Conservation (phyloP, 2,329 filamentous ascomycete species). For the Boeremia exigua region DNA sequence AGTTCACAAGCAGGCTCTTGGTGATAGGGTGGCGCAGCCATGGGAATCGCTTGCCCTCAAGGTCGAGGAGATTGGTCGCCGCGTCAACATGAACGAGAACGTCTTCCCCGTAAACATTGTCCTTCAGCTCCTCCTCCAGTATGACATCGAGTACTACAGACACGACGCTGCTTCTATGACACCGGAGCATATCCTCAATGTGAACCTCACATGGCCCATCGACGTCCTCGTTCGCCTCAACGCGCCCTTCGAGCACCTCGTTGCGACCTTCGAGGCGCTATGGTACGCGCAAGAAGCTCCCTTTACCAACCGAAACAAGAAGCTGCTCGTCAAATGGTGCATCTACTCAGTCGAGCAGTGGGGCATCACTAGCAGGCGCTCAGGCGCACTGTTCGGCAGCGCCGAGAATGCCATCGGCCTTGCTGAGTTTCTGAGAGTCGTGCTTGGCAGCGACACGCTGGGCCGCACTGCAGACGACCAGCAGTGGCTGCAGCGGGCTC, state of each 20-base stretch:
- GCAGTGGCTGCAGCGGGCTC: conserved; percentile 39
- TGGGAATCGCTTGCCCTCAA: conserved; percentile 73
- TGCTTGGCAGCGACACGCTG: conserved; percentile 54
- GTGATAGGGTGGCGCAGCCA: conserved; percentile 59
- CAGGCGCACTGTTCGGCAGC: conserved; percentile 64
- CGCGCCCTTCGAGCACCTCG: conserved; percentile 66
- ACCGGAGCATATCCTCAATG: conserved; percentile 24
- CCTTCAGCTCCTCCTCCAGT: conserved; percentile 45
- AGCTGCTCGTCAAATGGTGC: conserved; percentile 65
- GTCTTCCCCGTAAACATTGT: conserved; percentile 60
- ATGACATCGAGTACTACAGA: conserved; percentile 57
- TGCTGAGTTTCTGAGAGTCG: conserved; percentile 44
- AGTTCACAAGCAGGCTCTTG: conserved; percentile 59
- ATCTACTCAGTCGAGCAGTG: conserved; percentile 67
- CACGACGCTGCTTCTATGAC: conserved; percentile 42
- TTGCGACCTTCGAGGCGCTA: conserved; percentile 68
- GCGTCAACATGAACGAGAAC: conserved; percentile 62
- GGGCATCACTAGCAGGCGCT: conserved; percentile 63
- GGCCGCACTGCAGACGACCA: conserved; percentile 44
- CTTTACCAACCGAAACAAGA: conserved; percentile 63
- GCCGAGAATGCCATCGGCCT: conserved; percentile 61
- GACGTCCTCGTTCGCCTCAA: conserved; percentile 70
- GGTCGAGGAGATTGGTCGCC: conserved; percentile 63
- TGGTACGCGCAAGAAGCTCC: conserved; percentile 72
- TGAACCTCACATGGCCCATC: conserved; percentile 62